Conservation (phyloP, 2,329 filamentous ascomycete species). For the Lecanicillium sp. region DNA sequence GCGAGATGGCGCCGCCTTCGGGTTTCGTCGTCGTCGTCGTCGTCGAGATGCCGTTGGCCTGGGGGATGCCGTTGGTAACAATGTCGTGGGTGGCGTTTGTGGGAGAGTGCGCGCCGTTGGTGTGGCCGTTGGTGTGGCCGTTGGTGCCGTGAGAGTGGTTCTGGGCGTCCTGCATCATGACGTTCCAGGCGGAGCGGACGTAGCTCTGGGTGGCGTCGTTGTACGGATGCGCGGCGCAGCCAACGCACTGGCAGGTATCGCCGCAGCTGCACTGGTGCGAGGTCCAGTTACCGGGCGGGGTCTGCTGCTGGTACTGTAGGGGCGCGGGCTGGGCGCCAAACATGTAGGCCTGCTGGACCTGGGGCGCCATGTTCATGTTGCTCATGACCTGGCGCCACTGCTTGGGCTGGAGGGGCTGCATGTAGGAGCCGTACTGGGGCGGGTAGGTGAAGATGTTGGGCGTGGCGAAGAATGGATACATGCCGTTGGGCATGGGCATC, state of each 20-base stretch:
- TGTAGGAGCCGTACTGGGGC: slow-evolving; percentile 47
- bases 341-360: slow-evolving; percentile 20
- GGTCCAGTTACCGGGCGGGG: slow-evolving; percentile 24
- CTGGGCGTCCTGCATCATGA: slow-evolving; percentile 31
- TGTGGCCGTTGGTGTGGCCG: background rate
- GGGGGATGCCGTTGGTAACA: slow-evolving; percentile 17
- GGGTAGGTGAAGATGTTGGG: slow-evolving; percentile 47
- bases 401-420: slow-evolving; percentile 49
- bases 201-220: slow-evolving; percentile 55
- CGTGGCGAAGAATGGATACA: slow-evolving; percentile 36
- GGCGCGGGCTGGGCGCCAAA: slow-evolving; percentile 22
- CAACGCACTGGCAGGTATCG: slow-evolving; percentile 59
- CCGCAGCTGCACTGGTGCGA: slow-evolving; percentile 55
- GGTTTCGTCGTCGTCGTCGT: slow-evolving; percentile 11
- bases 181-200: slow-evolving; percentile 43
- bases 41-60: background rate
- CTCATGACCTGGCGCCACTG: slow-evolving; percentile 46
- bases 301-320: slow-evolving; percentile 19
- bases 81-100: slow-evolving; percentile 16
- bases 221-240: slow-evolving; percentile 62
- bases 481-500: slow-evolving; percentile 31
- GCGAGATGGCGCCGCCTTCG: slow-evolving; percentile 28
- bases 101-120: slow-evolving; percentile 2
- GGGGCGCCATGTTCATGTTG: slow-evolving; percentile 32
- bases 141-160: background rate